Evolutionary conservation across 306 rosid species (phyloP), one percentile per base, ranked within the genome.

Genomic region (Ceratonia siliqua): DNA sequence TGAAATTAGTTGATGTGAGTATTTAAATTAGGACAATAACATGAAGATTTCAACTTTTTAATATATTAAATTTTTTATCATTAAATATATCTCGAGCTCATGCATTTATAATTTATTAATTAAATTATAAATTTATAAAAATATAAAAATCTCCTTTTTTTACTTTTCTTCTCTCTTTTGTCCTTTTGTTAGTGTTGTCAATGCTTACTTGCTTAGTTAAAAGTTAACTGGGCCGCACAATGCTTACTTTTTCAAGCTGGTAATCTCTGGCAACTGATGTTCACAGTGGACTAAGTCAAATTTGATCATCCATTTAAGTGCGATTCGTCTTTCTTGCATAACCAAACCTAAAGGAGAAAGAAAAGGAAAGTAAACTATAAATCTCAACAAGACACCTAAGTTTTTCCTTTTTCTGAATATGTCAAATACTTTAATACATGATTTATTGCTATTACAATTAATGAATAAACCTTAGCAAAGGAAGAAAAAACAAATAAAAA

Each of bases 371-470:
- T 5, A 14, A 50, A 56, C n/a, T 6, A 5, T 36, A 36, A 50
- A 59, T 14, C 46, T 75, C 54, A 28, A 41, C 8, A 42, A 8
- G 21, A 13, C n/a, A n/a, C n/a, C n/a, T n/a, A n/a, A n/a, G n/a
- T n/a, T n/a, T n/a, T n/a, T n/a, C n/a, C n/a, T 2, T 10, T 6
- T 4, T 55, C 46, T 65, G 59, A 71, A 76, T 61, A 42, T 14
- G 22, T 28, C 57, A 32, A 73, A 63, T 55, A 18, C 72, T 39
- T 22, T n/a, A 53, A 3, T 22, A 53, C 73, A 35, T 56, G 21
- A 52, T n/a, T 76, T 72, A 75, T 83, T 72, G 61, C 53, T 66
- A n/a, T 72, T 24, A 5, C 46, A 61, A n/a, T 8, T 0, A 61
- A 35, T 61, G 27, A 61, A 61, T 59, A 4, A 59, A 15, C 65